Evolutionary conservation across 129 eudicot species (phyloP), one percentile per base, ranked within the genome.

Genomic region (Flaveria ramosissima): DNA sequence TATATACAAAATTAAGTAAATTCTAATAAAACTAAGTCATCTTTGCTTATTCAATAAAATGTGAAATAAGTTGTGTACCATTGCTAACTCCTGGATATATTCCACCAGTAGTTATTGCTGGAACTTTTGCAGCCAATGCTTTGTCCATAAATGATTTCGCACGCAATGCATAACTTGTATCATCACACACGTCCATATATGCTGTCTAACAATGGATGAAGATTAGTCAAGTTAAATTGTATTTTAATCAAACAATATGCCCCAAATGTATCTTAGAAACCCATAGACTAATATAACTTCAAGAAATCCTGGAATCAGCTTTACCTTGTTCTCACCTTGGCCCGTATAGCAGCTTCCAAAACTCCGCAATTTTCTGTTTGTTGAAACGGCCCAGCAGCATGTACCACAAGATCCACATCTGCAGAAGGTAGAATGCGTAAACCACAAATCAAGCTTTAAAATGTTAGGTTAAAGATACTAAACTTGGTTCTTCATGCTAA

Each of bases 1-100:
- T 62, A 20, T 46, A 75, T 45, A 3, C 17, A 36, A 5, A 56
- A 56, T 56, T 56, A 56, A 21, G 52, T 17, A 51, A 52, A 23
- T 30, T 52, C 39, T 8, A 27, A 15, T 19, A n/a, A 56, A 30
- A 16, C 19, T 66, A 6, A 13, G 46, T 17, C 50, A 53, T 73
- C 3, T 55, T 73, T 13, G 19, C 36, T 51, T n/a, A n/a, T n/a
- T n/a, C n/a, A n/a, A n/a, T n/a, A n/a, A n/a, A n/a, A n/a, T n/a
- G n/a, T n/a, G n/a, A n/a, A n/a, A n/a, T 23, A 55, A 36, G 36
- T 39, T 74, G 10, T 70, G 78, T 74, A 94, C 98, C 89, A 78
- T 91, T 94, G 93, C 98, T 94, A 81, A 94, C 98, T 89, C 98
- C 98, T 20, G 98, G 98, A 83, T 94, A 94, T 79, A 94, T 94